Conservation (phyloP, 1,284 basidiomycete species). For the Abortiporus biennis region DNA sequence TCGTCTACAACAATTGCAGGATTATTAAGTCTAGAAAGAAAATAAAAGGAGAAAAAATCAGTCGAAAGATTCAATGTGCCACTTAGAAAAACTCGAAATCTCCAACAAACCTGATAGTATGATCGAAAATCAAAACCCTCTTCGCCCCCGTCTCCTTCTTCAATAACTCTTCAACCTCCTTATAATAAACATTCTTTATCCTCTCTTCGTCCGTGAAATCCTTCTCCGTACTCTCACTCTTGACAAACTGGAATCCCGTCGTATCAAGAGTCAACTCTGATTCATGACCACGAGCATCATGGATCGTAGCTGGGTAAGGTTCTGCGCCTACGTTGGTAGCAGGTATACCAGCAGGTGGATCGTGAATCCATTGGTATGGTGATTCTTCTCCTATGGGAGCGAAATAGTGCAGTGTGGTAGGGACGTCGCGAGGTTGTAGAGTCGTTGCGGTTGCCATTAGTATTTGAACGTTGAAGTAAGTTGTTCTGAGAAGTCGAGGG, state of each 20-base stretch:
- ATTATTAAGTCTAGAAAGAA: not conserved
- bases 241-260: slow-evolving; percentile 33
- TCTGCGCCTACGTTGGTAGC: slow-evolving; percentile 21
- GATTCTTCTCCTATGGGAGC: slow-evolving; percentile 17
- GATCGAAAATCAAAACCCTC: slow-evolving; percentile 36
- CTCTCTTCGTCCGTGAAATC: slow-evolving; percentile 31
- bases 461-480: too few species aligned
- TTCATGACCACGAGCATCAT: slow-evolving; percentile 18
- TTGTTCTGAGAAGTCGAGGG: too few species aligned
- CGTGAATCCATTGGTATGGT: slow-evolving; percentile 22
- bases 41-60: not conserved
- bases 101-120: slow-evolving; percentile 21
- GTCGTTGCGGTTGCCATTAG: slow-evolving; percentile 24
- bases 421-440: slow-evolving; percentile 24
- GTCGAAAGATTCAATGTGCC: too few species aligned
- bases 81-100: not conserved
- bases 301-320: not conserved
- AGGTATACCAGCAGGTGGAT: slow-evolving; percentile 16
- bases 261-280: slow-evolving; percentile 26
- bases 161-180: slow-evolving; percentile 33
- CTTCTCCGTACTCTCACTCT: slow-evolving; percentile 17
- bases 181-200: slow-evolving; percentile 31
- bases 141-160: slow-evolving; percentile 33
- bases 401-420: slow-evolving; percentile 27
- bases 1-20: not conserved